Percentiles rank a stretch among this genome's conserved stretches.
Conservation (phyloP, 352 stramenopile species). For the Phytopythium ostracodes region DNA sequence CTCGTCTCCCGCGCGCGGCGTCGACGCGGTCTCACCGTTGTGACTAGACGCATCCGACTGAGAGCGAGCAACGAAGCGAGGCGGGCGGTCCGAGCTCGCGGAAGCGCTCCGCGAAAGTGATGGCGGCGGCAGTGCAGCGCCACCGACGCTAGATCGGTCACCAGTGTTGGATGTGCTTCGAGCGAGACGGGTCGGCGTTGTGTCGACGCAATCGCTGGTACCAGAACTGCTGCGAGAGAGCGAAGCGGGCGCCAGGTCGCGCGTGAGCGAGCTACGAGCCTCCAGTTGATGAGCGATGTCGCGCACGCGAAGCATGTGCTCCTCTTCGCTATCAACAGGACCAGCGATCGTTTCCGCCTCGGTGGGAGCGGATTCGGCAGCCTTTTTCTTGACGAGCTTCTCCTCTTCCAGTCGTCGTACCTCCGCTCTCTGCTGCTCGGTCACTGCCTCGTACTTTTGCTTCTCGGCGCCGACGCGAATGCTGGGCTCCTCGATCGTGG, state of each 20-base stretch:
- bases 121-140: background rate
- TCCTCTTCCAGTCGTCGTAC: constrained; percentile 13
- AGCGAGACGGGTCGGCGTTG: background rate
- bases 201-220: background rate
- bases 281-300: constrained; percentile 5
- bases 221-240: constrained; percentile 5
- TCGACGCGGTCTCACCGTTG: background rate
- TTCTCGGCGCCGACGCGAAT: constrained; percentile 43
- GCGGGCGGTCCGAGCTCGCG: constrained; percentile 5
- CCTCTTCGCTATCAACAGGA: background rate
- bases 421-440: constrained; percentile 33
- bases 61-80: constrained; percentile 1
- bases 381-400: constrained; percentile 11
- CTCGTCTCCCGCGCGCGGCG: background rate
- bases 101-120: background rate
- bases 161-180: constrained; percentile 4
- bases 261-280: constrained; percentile 2
- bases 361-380: background rate
- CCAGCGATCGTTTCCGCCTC: background rate
- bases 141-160: background rate
- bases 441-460: constrained; percentile 47
- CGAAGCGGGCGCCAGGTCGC: background rate
- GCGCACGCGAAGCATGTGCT: constrained; percentile 2
- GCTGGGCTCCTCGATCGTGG: constrained; percentile 33
- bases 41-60: constrained; percentile 4